Base-by-base conservation (phyloP, 768 basidiomycete genomes). In the Tremella mesenterica region DNA sequence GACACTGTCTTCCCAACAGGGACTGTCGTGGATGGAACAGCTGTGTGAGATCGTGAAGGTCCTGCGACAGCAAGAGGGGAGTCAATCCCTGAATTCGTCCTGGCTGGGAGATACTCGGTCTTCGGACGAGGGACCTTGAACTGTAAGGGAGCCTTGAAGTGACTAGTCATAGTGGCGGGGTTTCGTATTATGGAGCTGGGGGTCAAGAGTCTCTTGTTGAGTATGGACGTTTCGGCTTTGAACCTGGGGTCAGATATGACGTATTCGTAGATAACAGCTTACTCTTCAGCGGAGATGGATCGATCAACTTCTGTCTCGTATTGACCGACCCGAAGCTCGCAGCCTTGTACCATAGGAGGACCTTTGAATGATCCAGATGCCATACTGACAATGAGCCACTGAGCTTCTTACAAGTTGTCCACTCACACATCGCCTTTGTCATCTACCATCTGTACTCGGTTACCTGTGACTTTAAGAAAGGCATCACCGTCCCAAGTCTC, bases 401-500 rank as follows among this genome's bases (percentile, higher is more conserved):
- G 3, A 1, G 10, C 41, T 4, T 18, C 20, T 18, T 51, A 13
- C 23, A 16, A 23, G 8, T 43, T 12, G 9, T 12, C 16, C 23
- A 49, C 70, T 59, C 36, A 72, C 70, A 56, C 53, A 25, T 64
- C 60, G 18, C 66, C 70, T 16, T 70, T 61, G 45, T 70, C 69
- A 54, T 61, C 66, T 10, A 69, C 52, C 61, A 73, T 64, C 2
- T 34, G 53, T 18, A 65, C 60, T 41, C 49, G 57, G 18, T 48
- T 62, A 20, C 70, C 67, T 7, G 56, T 52, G 12, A 71, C 57
- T 20, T 61, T 58, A 27, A 73, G 55, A 31, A 56, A 66, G 0
- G 68, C 72, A 52, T 73, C 72, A 12, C 68, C 70, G 44, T 73
- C 72, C 72, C 72, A 73, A 5, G 72, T 73, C 53, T 73, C 70